These are phyloP conservation scores for Colletotrichum eremochloae DNA, from an alignment of 2,329 filamentous ascomycete species.

Conservation along the genomic window DNA sequence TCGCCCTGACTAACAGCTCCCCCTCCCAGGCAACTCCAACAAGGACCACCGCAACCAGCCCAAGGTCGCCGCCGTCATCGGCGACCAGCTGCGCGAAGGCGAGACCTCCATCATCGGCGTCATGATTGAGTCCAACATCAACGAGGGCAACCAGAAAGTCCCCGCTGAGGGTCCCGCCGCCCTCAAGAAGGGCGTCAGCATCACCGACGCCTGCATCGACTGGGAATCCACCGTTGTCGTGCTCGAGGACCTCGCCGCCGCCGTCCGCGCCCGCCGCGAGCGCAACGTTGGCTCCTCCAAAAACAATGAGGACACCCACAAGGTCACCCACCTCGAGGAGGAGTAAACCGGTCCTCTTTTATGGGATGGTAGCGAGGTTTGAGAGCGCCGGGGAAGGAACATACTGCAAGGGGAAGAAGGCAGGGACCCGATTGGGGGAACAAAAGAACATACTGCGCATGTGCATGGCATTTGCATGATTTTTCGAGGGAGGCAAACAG, in stretches of 20 bases:
- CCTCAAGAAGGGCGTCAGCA: constrained; percentile 90
- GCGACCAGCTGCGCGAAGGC: constrained; percentile 87
- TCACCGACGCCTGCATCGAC: constrained; percentile 95
- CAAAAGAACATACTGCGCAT: constrained; percentile 4
- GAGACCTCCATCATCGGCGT: constrained; percentile 93
- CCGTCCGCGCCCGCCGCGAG: constrained; percentile 81
- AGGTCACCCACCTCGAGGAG: constrained; percentile 65
- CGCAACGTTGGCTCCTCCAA: constrained; percentile 55
- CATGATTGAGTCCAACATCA: constrained; percentile 99
- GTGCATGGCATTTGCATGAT: constrained; percentile 36
- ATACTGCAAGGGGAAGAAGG: background rate
- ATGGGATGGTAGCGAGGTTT: background rate
- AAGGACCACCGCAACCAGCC: constrained; percentile 99
- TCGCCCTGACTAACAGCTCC: background rate
- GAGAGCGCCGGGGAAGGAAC: background rate
- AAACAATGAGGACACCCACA: constrained; percentile 49
- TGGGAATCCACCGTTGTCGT: constrained; percentile 89
- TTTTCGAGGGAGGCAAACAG: constrained; percentile 5
- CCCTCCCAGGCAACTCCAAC: constrained; percentile 83
- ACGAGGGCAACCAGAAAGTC: constrained; percentile 91
- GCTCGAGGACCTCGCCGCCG: constrained; percentile 87
- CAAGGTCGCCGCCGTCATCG: constrained; percentile 85
- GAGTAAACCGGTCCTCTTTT: constrained; percentile 53
- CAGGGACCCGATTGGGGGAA: background rate
- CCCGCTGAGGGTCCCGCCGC: constrained; percentile 82